Conservation (phyloP, 2,329 filamentous ascomycete genomes). For the Venturia oleaginea region DNA sequence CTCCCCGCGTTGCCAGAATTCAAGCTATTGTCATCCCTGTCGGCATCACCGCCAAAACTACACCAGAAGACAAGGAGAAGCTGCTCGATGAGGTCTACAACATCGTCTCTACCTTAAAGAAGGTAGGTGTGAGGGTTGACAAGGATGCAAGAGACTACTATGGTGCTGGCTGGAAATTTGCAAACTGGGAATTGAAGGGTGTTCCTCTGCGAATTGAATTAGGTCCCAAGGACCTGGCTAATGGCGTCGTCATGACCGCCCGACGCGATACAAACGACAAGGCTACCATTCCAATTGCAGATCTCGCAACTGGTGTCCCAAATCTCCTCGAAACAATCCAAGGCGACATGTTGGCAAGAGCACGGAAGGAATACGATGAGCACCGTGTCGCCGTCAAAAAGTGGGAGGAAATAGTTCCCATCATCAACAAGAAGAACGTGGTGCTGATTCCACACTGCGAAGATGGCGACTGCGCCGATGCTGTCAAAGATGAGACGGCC, state of each 20-base stretch:
- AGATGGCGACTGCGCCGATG: conserved; percentile 76
- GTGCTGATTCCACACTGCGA: conserved; percentile 87
- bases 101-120: conserved; percentile 59
- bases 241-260: conserved; percentile 73
- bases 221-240: conserved; percentile 85
- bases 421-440: conserved; percentile 85
- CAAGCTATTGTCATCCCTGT: conserved; percentile 87
- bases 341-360: conserved; percentile 66
- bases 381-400: conserved; percentile 73
- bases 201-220: conserved; percentile 91
- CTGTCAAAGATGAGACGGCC: conserved; percentile 91
- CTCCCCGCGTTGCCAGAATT: conserved; percentile 77
- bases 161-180: conserved; percentile 86
- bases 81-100: conserved; percentile 68
- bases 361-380: conserved; percentile 65
- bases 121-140: conserved; percentile 66
- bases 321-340: conserved; percentile 85
- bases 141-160: conserved; percentile 83
- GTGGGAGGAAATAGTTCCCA: conserved; percentile 87
- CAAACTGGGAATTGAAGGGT: conserved; percentile 96
- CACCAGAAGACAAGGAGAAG: conserved; percentile 65
- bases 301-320: conserved; percentile 65
- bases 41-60: conserved; percentile 81
- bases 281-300: conserved; percentile 64
- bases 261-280: conserved; percentile 82